Evolutionary conservation across 805 yeast genomes (phyloP).

Genomic region (Cyberlindnera galapagoensis): DNA sequence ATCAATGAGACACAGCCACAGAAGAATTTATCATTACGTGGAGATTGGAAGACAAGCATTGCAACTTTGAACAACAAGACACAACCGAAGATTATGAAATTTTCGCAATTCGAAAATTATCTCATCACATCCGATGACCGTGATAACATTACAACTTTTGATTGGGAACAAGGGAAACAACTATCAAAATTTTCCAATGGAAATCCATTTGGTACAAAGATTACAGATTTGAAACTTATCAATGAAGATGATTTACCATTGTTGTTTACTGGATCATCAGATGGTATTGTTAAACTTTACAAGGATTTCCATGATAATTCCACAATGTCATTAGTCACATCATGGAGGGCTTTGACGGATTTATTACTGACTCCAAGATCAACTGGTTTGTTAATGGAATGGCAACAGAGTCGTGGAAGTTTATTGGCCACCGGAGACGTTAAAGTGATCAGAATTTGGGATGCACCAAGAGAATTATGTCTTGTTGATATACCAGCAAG

Average conservation of each 20-base stretch:
- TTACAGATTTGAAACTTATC: conserved; percentile 77
- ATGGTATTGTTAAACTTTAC: conserved; percentile 87
- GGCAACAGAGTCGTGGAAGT: conserved; percentile 96
- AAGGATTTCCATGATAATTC: conserved; percentile 59
- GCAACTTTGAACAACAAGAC: conserved; percentile 62
- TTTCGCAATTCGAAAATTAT: conserved; percentile 87
- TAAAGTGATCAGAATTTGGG: conserved; percentile 89
- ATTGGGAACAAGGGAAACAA: conserved; percentile 63
- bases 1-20: conserved; percentile 88
- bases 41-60: conserved; percentile 72
- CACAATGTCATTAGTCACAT: conserved; percentile 58
- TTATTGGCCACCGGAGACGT: conserved; percentile 92
- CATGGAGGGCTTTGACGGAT: conserved; percentile 93
- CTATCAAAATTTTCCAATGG: conserved; percentile 72
- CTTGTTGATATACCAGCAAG: conserved; percentile 86
- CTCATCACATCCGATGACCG: conserved; percentile 76
- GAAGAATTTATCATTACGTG: conserved; percentile 72
- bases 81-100: conserved; percentile 71
- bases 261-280: conserved; percentile 82
- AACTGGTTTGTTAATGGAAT: conserved; percentile 80
- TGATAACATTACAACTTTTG: conserved; percentile 80
- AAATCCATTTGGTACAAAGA: conserved; percentile 81
- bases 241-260: conserved; percentile 92
- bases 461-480: conserved; percentile 89
- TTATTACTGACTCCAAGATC: conserved; percentile 73